Evolutionary conservation across 176 grass and related monocot genomes (phyloP).

Genomic region (Eremochloa ophiuroides): DNA sequence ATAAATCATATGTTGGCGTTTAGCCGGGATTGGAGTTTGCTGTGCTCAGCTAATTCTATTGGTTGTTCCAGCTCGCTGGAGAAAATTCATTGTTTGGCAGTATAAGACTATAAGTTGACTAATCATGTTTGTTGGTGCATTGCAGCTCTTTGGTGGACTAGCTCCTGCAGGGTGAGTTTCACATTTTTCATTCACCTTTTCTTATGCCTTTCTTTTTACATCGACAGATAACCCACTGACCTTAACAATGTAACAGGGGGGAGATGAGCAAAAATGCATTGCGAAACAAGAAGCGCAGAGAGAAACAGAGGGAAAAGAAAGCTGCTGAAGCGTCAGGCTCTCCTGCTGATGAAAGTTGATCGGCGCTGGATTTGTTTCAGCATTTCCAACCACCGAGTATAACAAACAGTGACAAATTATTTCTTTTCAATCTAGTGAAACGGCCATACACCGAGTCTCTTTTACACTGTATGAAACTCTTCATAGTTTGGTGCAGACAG

Average conservation of each 20-base stretch:
- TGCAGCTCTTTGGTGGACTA: constrained; percentile 84
- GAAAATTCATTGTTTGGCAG: neutral
- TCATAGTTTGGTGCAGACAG: neutral
- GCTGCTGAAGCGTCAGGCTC: constrained; percentile 51
- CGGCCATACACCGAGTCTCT: neutral
- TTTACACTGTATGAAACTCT: neutral
- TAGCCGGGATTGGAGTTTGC: neutral
- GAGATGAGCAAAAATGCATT: constrained; percentile 97
- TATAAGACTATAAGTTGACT: neutral
- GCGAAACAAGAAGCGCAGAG: constrained; percentile 94
- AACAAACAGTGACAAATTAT: neutral
- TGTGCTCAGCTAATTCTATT: neutral
- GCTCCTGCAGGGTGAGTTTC: constrained; percentile 71
- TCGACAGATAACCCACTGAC: neutral
- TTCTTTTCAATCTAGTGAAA: neutral
- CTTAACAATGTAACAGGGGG: constrained; percentile 30
- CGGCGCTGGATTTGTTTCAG: constrained; percentile 3
- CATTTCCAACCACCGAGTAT: neutral
- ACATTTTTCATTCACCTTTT: neutral
- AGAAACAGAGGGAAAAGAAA: constrained; percentile 90
- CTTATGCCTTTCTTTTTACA: neutral
- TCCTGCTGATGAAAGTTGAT: constrained; percentile 50
- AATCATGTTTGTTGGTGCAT: constrained; percentile 12
- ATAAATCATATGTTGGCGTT: neutral
- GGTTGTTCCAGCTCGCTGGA: neutral